A percentile compares a stretch with the other conserved stretches of the same genome.
phyloP scores from a whole-genome alignment of 768 basidiomycete species.

The Mycena galopus region DNA sequence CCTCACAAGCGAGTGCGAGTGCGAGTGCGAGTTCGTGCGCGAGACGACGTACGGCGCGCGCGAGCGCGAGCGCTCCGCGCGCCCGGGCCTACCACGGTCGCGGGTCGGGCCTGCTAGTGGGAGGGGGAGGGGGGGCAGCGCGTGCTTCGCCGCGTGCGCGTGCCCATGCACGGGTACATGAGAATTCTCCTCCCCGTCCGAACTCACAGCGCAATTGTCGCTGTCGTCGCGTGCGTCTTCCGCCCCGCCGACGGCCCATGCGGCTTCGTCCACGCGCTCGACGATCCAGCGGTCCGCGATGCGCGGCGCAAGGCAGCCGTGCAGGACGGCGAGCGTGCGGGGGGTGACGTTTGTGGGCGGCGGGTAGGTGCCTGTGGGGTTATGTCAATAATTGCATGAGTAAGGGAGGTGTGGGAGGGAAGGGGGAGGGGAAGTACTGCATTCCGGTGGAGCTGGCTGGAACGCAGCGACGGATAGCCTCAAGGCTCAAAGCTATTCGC shows the following conservation, averaged over 20 bases:
- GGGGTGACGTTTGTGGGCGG: constrained; percentile 64
- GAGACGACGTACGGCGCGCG: constrained; percentile 28
- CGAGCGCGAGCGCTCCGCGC: constrained; percentile 28
- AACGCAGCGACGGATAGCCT: no score
- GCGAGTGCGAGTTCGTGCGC: background rate
- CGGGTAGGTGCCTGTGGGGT: constrained; percentile 70
- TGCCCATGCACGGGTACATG: background rate
- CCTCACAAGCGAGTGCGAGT: background rate
- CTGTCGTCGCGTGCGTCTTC: constrained; percentile 47
- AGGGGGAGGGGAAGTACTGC: background rate
- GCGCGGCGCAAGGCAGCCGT: constrained; percentile 83
- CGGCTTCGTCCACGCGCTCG: constrained; percentile 80
- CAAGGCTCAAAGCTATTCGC: no score
- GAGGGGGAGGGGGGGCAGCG: background rate
- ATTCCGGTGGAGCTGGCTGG: no score
- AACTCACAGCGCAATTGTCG: background rate
- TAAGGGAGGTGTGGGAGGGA: background rate
- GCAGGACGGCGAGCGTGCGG: constrained; percentile 70
- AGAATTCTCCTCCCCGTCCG: background rate
- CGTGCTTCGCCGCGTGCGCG: background rate
- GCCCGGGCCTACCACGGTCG: constrained; percentile 26
- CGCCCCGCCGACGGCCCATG: constrained; percentile 82
- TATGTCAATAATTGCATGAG: background rate
- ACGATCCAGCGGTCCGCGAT: constrained; percentile 82
- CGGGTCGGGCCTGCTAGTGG: no score